Evolutionary conservation across 306 rosid species (phyloP), one percentile per base, ranked within the genome.

Genomic region (Medicago ruthenica): DNA sequence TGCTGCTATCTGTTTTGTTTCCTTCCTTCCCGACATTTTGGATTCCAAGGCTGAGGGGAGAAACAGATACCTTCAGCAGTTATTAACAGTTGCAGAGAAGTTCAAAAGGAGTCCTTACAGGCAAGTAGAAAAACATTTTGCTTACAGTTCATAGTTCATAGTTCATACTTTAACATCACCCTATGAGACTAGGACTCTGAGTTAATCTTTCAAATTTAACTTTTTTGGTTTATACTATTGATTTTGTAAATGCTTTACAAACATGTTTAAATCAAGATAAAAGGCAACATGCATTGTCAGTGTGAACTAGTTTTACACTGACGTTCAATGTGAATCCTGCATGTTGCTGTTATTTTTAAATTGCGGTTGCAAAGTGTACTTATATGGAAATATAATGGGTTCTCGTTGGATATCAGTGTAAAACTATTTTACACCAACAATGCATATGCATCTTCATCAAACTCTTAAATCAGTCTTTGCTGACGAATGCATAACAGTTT

Each of bases 31-130:
- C 50, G 98, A 96, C 77, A 92, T 96, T 76, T 87, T 96, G 89
- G 99, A 96, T 79, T 88, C 98, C 65, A 96, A 92, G 87, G 99
- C 99, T 0, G 99, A 89, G 80, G 99, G 99, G 34, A 89, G 99
- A 84, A 92, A 92, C 88, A 86, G 60, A 71, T 90, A 96, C 84
- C 53, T 96, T 73, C 84, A 89, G 81, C 93, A 90, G 78, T 70
- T 96, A 71, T 67, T 96, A 76, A 80, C 99, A 13, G 92, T 96
- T 78, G 99, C 96, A 22, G 97, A 92, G 82, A 92, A 92, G 87
- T 96, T 96, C 86, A 96, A 84, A 83, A 89, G 85, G 81, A 91
- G 92, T 75, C 97, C 97, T 57, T 96, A 96, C 86, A 87, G 99
- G 99, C 76, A 89, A 86, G 84, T 64, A 44, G 44, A 66, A 66